These are phyloP conservation scores for Amanita inopinata DNA, from an alignment of 768 basidiomycete species.

Conservation along the genomic window DNA sequence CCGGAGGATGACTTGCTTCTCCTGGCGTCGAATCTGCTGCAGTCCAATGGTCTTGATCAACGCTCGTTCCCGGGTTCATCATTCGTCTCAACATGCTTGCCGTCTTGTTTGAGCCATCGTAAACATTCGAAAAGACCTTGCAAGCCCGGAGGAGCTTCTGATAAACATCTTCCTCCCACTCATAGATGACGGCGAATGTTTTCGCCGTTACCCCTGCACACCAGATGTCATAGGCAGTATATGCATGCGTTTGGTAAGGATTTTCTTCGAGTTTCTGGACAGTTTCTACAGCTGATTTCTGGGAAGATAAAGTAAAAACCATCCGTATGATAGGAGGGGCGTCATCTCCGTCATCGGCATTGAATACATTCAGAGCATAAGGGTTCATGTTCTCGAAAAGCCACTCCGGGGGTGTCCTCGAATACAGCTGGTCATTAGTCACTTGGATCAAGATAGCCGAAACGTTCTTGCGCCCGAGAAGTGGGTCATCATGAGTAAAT, in stretches of 20 bases:
- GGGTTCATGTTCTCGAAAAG: constrained; percentile 2
- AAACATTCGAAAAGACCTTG: too few species aligned
- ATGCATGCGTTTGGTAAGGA: too few species aligned
- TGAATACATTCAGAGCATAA: not conserved
- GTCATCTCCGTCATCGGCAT: not conserved
- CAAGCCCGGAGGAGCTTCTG: too few species aligned
- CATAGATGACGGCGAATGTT: not conserved
- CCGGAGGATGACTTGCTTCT: too few species aligned
- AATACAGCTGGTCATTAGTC: constrained; percentile 1
- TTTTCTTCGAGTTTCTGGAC: too few species aligned
- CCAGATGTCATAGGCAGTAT: not conserved
- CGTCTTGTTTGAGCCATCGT: too few species aligned
- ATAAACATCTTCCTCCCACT: not conserved
- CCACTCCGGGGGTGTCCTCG: not conserved
- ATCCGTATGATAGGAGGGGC: constrained; percentile 1
- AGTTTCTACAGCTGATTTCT: too few species aligned
- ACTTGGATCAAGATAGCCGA: not conserved
- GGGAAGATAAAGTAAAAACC: too few species aligned
- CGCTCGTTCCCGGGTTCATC: too few species aligned
- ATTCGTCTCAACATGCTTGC: too few species aligned
- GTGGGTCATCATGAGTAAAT: not conserved
- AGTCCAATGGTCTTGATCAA: too few species aligned
- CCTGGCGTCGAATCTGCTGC: too few species aligned
- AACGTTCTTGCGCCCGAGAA: not conserved
- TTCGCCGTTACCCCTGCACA: not conserved